These are phyloP conservation scores for Annulohypoxylon stygium DNA, from an alignment of 495 filamentous ascomycete genomes.

Conservation along the genomic window DNA sequence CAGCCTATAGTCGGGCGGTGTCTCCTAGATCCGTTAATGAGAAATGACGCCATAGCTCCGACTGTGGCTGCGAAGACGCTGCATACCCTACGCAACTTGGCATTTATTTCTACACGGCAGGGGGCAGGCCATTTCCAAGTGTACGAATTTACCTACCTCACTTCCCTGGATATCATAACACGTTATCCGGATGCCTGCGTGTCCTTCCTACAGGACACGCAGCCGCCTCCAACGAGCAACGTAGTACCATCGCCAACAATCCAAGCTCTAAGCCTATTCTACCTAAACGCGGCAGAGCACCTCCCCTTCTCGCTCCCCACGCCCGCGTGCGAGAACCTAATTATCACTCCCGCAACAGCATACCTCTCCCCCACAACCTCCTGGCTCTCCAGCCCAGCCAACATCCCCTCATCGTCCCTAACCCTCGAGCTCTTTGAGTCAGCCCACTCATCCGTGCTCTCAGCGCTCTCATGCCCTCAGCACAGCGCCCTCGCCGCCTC, in stretches of 20 bases:
- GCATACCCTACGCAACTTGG: slow-evolving; percentile 82
- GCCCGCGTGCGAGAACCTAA: slow-evolving; percentile 74
- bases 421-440: slow-evolving; percentile 86
- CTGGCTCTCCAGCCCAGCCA: slow-evolving; percentile 67
- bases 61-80: slow-evolving; percentile 81
- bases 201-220: slow-evolving; percentile 76
- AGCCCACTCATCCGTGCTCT: slow-evolving; percentile 87
- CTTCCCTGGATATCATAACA: slow-evolving; percentile 88
- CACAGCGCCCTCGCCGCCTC: slow-evolving; percentile 77
- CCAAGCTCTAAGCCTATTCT: slow-evolving; percentile 87
- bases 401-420: slow-evolving; percentile 54
- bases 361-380: slow-evolving; percentile 76
- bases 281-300: slow-evolving; percentile 90
- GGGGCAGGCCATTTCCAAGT: slow-evolving; percentile 80
- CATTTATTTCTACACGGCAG: slow-evolving; percentile 86
- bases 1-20: slow-evolving; percentile 78
- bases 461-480: slow-evolving; percentile 82
- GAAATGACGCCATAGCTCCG: slow-evolving; percentile 68
- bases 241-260: slow-evolving; percentile 79
- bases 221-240: slow-evolving; percentile 65
- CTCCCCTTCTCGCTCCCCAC: slow-evolving; percentile 78
- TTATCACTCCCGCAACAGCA: slow-evolving; percentile 78
- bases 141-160: slow-evolving; percentile 85
- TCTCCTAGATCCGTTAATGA: slow-evolving; percentile 59
- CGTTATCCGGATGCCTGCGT: slow-evolving; percentile 77